Evolutionary conservation across 345 rosid genomes (phyloP).

Genomic region (Passiflora organensis): DNA sequence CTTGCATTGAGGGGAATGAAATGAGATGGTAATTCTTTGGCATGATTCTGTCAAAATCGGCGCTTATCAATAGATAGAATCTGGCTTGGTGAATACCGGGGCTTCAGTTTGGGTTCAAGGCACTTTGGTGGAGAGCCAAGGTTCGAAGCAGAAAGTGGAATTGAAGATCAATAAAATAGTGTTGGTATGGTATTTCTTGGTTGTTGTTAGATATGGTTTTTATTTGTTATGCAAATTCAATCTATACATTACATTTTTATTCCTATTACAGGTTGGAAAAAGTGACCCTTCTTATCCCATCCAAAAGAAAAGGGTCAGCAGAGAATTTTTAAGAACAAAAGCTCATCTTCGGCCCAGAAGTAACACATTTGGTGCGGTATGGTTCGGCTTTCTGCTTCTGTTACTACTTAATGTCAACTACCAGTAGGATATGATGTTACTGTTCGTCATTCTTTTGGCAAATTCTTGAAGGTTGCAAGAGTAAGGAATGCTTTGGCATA

Average conservation of each 20-base stretch:
- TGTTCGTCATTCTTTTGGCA: slow-evolving; percentile 7
- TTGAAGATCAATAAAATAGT: slow-evolving; percentile 72
- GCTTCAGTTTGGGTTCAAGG: slow-evolving; percentile 86
- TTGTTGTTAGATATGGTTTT: not conserved
- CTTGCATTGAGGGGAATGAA: no score
- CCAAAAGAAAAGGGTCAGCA: slow-evolving; percentile 90
- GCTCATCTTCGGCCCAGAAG: slow-evolving; percentile 98
- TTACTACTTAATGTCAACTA: no score
- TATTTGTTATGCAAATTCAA: no score
- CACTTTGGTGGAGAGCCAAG: slow-evolving; percentile 75
- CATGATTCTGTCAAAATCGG: no score
- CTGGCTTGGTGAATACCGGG: slow-evolving; percentile 76
- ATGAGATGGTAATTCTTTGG: no score
- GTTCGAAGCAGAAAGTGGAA: slow-evolving; percentile 88
- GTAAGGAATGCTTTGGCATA: slow-evolving; percentile 90
- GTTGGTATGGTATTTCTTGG: slow-evolving; percentile 39
- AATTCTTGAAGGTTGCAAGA: slow-evolving; percentile 67
- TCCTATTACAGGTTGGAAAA: slow-evolving; percentile 60
- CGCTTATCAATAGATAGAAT: slow-evolving; percentile 52
- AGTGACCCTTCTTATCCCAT: slow-evolving; percentile 89
- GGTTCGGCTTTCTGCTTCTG: slow-evolving; percentile 15
- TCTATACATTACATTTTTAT: not conserved
- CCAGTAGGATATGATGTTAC: not conserved
- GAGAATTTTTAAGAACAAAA: slow-evolving; percentile 89
- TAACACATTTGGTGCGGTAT: slow-evolving; percentile 90